Percentiles rank a stretch among this genome's conserved stretches.
These are phyloP conservation scores for Carex sylvatica DNA, from an alignment of 202 grass and related monocot genomes.

Conservation along the genomic window DNA sequence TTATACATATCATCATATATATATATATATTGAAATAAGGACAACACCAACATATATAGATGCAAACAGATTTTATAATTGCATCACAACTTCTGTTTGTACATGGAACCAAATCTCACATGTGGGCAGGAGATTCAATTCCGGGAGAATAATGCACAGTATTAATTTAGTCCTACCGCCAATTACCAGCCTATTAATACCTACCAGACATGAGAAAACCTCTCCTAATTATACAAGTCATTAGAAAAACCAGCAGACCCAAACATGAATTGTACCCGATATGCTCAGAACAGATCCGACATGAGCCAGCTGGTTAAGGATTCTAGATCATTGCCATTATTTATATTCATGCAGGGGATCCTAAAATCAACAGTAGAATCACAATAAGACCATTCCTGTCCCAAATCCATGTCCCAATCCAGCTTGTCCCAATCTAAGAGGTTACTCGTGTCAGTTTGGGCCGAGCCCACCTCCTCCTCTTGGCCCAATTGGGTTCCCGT, in stretches of 20 bases:
- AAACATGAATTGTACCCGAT: not conserved
- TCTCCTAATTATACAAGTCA: not conserved
- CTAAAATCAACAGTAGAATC: not conserved
- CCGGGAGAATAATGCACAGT: not conserved
- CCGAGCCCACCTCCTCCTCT: not conserved
- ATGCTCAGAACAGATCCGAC: slow-evolving; percentile 34
- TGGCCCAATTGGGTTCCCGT: not conserved
- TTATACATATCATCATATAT: not conserved
- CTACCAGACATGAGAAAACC: slow-evolving; percentile 18
- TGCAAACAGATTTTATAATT: slow-evolving; percentile 1
- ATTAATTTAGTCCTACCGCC: not conserved
- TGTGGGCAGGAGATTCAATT: not conserved
- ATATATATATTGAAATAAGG: not conserved
- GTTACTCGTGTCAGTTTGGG: slow-evolving; percentile 27
- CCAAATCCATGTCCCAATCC: slow-evolving; percentile 44
- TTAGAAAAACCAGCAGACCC: not conserved
- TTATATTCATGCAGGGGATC: not conserved
- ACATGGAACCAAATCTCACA: slow-evolving; percentile 6
- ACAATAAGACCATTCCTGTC: slow-evolving; percentile 16
- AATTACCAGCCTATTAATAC: not conserved
- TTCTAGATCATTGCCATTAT: slow-evolving; percentile 37
- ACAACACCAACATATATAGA: not conserved
- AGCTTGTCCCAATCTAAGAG: slow-evolving; percentile 75
- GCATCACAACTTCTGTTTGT: slow-evolving; percentile 11
- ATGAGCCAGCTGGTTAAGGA: slow-evolving; percentile 60